A percentile compares a stretch with the other conserved stretches of the same genome.
Conservation (phyloP, 805 yeast species). For the Yamadazyma kitorensis region DNA sequence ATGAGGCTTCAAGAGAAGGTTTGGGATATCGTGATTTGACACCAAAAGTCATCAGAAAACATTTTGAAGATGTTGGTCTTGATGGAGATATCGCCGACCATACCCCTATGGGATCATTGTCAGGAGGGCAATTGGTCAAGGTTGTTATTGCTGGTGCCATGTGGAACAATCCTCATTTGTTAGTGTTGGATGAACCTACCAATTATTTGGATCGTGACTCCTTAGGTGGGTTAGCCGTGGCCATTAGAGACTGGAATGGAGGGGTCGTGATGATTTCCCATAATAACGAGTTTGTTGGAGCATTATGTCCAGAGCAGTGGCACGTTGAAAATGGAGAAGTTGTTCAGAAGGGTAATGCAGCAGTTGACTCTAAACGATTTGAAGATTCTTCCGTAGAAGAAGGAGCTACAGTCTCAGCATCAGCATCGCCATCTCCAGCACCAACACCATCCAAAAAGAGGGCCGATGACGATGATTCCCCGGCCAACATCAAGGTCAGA, state of each 20-base stretch:
- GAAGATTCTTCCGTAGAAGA: constrained; percentile 60
- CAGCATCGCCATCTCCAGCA: constrained; percentile 36
- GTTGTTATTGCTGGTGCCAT: constrained; percentile 99
- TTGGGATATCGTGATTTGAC: constrained; percentile 52
- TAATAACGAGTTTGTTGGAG: constrained; percentile 95
- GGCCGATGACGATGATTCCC: constrained; percentile 80
- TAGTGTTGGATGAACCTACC: constrained; percentile 97
- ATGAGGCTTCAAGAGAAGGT: constrained; percentile 49
- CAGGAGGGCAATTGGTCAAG: constrained; percentile 98
- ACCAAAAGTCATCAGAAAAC: constrained; percentile 92
- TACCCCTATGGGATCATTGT: constrained; percentile 92
- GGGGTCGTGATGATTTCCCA: constrained; percentile 99
- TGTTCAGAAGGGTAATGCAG: constrained; percentile 77
- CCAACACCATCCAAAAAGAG: constrained; percentile 39
- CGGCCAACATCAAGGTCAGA: constrained; percentile 92
- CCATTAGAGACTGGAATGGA: constrained; percentile 97
- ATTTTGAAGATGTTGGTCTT: constrained; percentile 94
- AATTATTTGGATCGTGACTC: constrained; percentile 98
- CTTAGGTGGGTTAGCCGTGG: constrained; percentile 94
- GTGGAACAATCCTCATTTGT: constrained; percentile 98
- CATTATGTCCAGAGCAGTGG: constrained; percentile 98
- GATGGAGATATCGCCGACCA: constrained; percentile 99
- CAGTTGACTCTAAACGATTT: constrained; percentile 73
- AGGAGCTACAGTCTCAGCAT: constrained; percentile 30
- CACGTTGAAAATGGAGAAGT: constrained; percentile 88